Base-by-base conservation (phyloP, 2,329 filamentous ascomycete genomes). In the Alternaria angustiovoidea region DNA sequence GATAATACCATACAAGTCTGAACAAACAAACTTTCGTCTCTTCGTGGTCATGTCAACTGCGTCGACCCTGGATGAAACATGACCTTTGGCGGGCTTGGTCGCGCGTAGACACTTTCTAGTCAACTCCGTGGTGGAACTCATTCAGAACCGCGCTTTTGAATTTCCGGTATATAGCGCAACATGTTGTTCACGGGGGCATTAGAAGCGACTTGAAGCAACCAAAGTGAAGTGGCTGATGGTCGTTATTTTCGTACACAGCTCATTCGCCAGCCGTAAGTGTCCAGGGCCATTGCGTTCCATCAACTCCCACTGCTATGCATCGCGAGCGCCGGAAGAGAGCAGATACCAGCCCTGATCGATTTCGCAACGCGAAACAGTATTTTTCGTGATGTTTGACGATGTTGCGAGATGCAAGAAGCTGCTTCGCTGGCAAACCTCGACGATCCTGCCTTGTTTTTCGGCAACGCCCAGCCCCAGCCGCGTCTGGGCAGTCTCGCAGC, bases 401-500 rank as follows among this genome's bases (percentile, higher is more conserved):
- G 34, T 2, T 24, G 46, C 1, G 20, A 5, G 24, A 26, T 26
- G 24, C 24, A 26, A 8, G 12, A 43, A 20, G 14, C 20, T 53
- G 48, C 32, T 41, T 22, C n/a, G 38, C 22, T 44, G 39, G 22
- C 44, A 30, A 34, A 26, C 24, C 20, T 32, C 32, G 32, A 22
- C 51, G 51, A 53, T 53, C 24, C 53, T 51, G 57, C 48, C 54
- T 34, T 47, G 42, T 48, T 48, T 47, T 32, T 34, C 22, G n/a
- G 18, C 26, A 12, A 28, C 42, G 57, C 57, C 46, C 41, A 60
- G 57, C 52, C 52, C 43, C 44, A 49, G 47, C 57, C 46, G 28
- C 53, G 46, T 55, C 53, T 51, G 46, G 53, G 39, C 53, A 18
- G 46, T 57, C 41, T 41, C 52, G 57, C 30, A 52, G 44, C 39